Evolutionary conservation across 2,329 filamentous ascomycete genomes (phyloP), one percentile per base, ranked within the genome.

Genomic region (Pyricularia sp.): DNA sequence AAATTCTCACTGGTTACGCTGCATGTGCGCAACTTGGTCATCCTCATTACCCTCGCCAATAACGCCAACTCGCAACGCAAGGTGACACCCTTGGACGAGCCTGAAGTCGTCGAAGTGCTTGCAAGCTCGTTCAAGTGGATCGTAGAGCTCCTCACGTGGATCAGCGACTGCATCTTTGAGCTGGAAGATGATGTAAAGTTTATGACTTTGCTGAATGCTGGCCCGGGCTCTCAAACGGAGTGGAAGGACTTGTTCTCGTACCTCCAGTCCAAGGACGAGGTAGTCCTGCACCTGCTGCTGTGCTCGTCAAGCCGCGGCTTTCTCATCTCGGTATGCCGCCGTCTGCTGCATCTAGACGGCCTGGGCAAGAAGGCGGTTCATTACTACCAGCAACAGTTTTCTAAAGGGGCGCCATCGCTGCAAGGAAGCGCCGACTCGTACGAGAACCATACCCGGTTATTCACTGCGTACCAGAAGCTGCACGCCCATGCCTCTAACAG

Each of bases 101-200:
- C 85, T 66, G 92, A 94, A 75, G 87, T 92, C 14, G 86, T 94
- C 2, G 86, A 89, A 59, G 86, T 89, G 64, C 81, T 96, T 12
- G 85, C 89, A 5, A 92, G 92, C 26, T 90, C 93, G 68, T 87
- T 91, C 4, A 89, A 86, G 75, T 97, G 94, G 94, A 87, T 87
- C 0, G 82, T 93, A 50, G 90, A 94, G 70, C 81, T 96, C 17
- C 78, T 90, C 64, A 82, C 84, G 2, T 90, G 87, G 86, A 76
- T 90, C 12, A 80, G 81, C n/a, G 86, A 90, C 73, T 82, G 81
- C 23, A 78, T 90, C 2, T 86, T 89, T 70, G 78, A 82, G 59
- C 81, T 90, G 12, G 80, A 84, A 66, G 81, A 83, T 66, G 85
- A 88, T 70, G 74, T 75, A 3, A 80, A 81, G 65, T 86, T 88